Evolutionary conservation across 805 yeast species (phyloP), one percentile per base, ranked within the genome.

Genomic region (Brettanomyces bruxellensis): DNA sequence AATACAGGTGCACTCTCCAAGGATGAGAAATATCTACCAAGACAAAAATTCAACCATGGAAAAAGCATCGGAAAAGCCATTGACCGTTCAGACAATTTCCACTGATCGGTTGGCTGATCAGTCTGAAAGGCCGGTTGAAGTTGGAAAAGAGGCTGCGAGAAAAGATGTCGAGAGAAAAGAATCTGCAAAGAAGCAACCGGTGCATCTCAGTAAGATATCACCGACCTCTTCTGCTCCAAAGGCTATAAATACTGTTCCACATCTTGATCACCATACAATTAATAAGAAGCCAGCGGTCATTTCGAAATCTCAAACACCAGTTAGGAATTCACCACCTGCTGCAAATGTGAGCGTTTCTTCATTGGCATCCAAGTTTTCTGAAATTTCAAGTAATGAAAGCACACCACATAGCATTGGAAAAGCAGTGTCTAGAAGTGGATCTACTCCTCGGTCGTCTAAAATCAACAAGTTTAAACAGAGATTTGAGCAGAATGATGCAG

Each of bases 331-430:
- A 9, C 32, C 32, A 28, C 11, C 32, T 38, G 41, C 45, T 12
- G 40, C 53, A 4, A 49, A 52, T 43, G 51, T 53, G 25, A 56
- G 59, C 47, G 58, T 54, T n/a, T 50, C 57, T 5, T 54, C 65
- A 3, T 53, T 64, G 42, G 62, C 69, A 8, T 52, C 60, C 4
- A 64, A 60, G 46, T 55, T 62, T 35, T 54, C 58, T 25, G 48
- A 55, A 18, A n/a, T 18, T 36, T 14, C 41, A 13, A 43, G 40
- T 18, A 25, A 28, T 9, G 32, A 28, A 6, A 28, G 32, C 32
- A 28, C 32, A 7, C 32, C 32, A 7, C 32, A 3, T 28, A 28
- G 32, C 32, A 28, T 7, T 9, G 32, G 32, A 7, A 28, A 9
- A 28, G 11, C 32, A 28, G 18, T 18, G 18, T 9, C 9, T 9